Percentiles rank a stretch among this genome's conserved stretches.
Conservation (phyloP, 2,329 filamentous ascomycete genomes). For the Talaromyces sp. region DNA sequence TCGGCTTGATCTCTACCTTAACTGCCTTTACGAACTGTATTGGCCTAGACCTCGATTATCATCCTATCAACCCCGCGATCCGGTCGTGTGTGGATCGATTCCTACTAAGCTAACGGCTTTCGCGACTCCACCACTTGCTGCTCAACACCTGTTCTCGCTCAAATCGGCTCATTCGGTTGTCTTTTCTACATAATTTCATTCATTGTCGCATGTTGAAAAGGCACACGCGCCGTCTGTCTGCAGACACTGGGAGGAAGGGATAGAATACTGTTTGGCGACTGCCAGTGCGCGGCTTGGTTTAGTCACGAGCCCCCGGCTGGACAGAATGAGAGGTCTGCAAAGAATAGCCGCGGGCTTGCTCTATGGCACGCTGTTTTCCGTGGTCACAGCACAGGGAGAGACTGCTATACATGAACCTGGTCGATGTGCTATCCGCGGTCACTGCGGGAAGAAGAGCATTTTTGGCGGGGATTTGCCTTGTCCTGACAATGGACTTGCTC, state of each 20-base stretch:
- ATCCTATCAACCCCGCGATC: not conserved
- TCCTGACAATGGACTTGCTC: constrained; percentile 79
- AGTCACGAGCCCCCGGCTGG: constrained; percentile 6
- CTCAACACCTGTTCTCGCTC: not conserved
- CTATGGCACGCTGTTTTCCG: constrained; percentile 23
- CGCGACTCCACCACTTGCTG: not conserved
- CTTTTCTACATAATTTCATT: not conserved
- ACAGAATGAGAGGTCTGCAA: constrained; percentile 29
- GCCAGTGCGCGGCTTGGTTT: constrained; percentile 3
- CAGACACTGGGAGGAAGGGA: not conserved
- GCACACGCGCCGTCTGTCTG: not conserved
- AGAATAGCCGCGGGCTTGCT: constrained; percentile 25
- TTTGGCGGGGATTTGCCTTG: constrained; percentile 89
- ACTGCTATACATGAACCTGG: constrained; percentile 70
- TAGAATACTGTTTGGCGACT: not conserved
- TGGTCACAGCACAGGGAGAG: constrained; percentile 28
- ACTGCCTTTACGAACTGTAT: not conserved
- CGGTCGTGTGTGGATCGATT: not conserved
- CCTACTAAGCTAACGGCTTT: not conserved
- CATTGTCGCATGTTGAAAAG: not conserved
- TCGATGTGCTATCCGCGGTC: constrained; percentile 81
- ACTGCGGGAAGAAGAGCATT: constrained; percentile 85
- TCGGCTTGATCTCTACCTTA: not conserved
- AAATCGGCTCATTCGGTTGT: not conserved
- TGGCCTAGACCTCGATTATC: not conserved